Evolutionary conservation across 495 filamentous ascomycete genomes (phyloP).

Genomic region (Hypomontagnella monticulosa): DNA sequence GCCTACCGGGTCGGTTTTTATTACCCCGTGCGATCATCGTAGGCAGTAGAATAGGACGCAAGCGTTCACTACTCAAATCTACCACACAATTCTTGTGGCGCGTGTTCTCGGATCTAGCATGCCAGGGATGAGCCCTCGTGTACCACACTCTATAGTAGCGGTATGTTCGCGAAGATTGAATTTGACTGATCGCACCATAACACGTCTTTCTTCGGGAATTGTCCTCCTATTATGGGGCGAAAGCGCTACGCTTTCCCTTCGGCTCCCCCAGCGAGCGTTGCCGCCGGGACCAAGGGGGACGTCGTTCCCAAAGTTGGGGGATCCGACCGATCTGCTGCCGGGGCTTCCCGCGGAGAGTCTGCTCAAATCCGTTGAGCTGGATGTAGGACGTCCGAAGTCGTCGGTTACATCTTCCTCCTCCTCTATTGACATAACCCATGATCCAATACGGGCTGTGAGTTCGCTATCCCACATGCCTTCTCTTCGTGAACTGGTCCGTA

Average conservation of each 20-base stretch:
- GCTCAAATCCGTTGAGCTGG: constrained; percentile 44
- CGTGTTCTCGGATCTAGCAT: constrained; percentile 56
- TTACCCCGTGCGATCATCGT: constrained; percentile 1
- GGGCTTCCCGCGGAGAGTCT: constrained; percentile 44
- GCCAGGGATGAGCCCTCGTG: constrained; percentile 58
- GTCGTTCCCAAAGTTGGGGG: constrained; percentile 48
- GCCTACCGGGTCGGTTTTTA: constrained; percentile 13
- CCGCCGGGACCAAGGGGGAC: constrained; percentile 55
- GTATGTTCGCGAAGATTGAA: constrained; percentile 61
- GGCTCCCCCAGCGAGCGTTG: constrained; percentile 50
- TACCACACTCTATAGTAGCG: constrained; percentile 60
- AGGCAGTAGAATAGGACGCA: background rate
- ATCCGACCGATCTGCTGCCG: constrained; percentile 36
- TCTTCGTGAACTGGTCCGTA: constrained; percentile 62
- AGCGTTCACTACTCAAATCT: constrained; percentile 55
- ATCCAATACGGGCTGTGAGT: constrained; percentile 62
- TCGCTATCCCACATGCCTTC: constrained; percentile 74
- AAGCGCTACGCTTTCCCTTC: constrained; percentile 44
- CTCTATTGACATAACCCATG: constrained; percentile 66
- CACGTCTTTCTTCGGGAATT: constrained; percentile 59
- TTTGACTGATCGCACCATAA: constrained; percentile 64
- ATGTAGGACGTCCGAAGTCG: constrained; percentile 44
- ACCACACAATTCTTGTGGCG: constrained; percentile 54
- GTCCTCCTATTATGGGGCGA: constrained; percentile 33
- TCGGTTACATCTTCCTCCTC: constrained; percentile 57